These are phyloP conservation scores for Calonectria henricotiae DNA, from an alignment of 2,329 filamentous ascomycete species.

Conservation along the genomic window DNA sequence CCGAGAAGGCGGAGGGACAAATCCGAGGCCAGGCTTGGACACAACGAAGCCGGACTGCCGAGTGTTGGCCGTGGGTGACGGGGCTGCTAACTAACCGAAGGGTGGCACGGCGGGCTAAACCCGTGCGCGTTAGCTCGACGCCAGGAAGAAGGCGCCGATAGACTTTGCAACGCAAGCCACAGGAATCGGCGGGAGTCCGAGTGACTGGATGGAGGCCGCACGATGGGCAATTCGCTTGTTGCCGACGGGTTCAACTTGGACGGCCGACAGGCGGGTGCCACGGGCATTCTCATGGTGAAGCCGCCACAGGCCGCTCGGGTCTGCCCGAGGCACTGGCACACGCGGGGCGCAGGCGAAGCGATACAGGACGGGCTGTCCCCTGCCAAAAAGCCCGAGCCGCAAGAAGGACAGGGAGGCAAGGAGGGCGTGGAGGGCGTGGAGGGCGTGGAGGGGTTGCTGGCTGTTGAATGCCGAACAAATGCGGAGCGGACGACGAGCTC, in stretches of 20 bases:
- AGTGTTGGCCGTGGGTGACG: constrained; percentile 1
- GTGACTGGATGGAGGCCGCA: not conserved
- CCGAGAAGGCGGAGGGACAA: not conserved
- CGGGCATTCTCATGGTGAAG: not conserved
- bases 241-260: not conserved
- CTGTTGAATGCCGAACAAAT: not conserved
- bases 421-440: no score
- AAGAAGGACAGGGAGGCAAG: not conserved
- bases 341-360: constrained; percentile 11
- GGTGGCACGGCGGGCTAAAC: constrained; percentile 2
- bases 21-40: not conserved
- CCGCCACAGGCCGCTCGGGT: constrained; percentile 23
- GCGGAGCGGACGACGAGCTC: not conserved
- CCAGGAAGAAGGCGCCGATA: not conserved
- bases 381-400: not conserved
- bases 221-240: not conserved
- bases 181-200: constrained; percentile 15
- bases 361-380: not conserved
- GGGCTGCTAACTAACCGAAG: constrained; percentile 7
- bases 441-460: not conserved
- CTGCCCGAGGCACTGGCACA: constrained; percentile 19
- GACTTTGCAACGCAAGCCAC: not conserved
- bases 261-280: not conserved
- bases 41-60: constrained; percentile 3
- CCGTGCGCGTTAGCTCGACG: not conserved